These are phyloP conservation scores for Microbotryum violaceum DNA, from an alignment of 1,284 basidiomycete genomes.

Conservation along the genomic window DNA sequence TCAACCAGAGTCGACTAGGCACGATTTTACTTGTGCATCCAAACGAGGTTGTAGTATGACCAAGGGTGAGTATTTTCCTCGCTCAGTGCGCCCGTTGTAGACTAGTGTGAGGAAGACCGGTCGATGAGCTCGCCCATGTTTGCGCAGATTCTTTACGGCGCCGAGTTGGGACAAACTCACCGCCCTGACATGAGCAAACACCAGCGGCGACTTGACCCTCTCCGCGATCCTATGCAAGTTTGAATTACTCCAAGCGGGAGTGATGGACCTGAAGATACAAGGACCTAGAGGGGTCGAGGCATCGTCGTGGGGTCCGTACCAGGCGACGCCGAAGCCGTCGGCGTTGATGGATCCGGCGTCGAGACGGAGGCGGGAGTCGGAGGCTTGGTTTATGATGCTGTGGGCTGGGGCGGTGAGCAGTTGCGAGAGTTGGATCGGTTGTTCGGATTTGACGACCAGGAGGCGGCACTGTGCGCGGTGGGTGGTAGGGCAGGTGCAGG, in stretches of 20 bases:
- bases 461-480: conserved; percentile 12
- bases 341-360: conserved; percentile 59
- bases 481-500: neutral
- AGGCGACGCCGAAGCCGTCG: conserved; percentile 95
- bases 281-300: conserved; percentile 52
- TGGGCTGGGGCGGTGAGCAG: conserved; percentile 67
- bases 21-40: conserved; percentile 81
- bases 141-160: neutral
- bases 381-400: conserved; percentile 92
- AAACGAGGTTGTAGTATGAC: conserved; percentile 48
- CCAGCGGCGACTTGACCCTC: conserved; percentile 86
- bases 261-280: conserved; percentile 67
- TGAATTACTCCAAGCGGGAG: conserved; percentile 77
- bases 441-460: conserved; percentile 34
- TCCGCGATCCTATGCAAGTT: conserved; percentile 83
- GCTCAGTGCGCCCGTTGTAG: conserved; percentile 62
- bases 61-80: conserved; percentile 67
- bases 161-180: neutral
- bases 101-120: conserved; percentile 3
- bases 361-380: conserved; percentile 77
- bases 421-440: conserved; percentile 33
- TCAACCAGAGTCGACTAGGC: too few relatives aligned
- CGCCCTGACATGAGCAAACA: conserved; percentile 51
- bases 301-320: conserved; percentile 75
- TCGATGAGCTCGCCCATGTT: conserved; percentile 6